A percentile compares a stretch with the other conserved stretches of the same genome.
Conservation (phyloP, 441 rosid species). For the Populus hybrid region DNA sequence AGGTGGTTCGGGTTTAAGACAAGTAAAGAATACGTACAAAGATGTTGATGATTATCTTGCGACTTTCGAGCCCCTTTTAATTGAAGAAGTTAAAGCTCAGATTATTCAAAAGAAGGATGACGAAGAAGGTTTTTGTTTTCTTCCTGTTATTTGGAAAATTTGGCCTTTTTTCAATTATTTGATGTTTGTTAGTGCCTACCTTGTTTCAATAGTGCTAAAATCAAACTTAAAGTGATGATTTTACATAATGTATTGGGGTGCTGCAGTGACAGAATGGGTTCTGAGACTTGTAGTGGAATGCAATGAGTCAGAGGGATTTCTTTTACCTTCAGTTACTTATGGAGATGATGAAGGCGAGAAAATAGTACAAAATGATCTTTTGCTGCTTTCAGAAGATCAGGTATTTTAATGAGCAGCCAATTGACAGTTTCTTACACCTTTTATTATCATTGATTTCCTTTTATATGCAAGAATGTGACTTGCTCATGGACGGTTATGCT, state of each 20-base stretch:
- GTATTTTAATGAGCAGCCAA: conserved; percentile 28
- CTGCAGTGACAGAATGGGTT: conserved; percentile 56
- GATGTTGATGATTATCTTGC: conserved; percentile 76
- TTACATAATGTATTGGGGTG: neutral
- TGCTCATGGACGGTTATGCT: neutral
- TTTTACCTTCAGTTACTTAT: conserved; percentile 54
- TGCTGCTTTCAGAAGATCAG: conserved; percentile 75
- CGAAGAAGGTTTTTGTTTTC: conserved; percentile 55
- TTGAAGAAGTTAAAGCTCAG: conserved; percentile 94
- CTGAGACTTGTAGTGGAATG: conserved; percentile 70
- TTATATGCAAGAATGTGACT: neutral
- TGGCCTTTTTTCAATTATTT: too few relatives aligned
- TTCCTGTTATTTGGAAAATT: neutral
- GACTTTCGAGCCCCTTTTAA: conserved; percentile 81
- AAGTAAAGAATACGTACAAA: conserved; percentile 63
- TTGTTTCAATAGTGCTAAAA: neutral
- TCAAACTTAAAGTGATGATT: neutral
- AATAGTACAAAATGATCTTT: conserved; percentile 72
- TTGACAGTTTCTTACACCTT: neutral
- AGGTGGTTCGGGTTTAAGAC: conserved; percentile 29
- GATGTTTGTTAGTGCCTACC: neutral
- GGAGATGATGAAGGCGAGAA: conserved; percentile 51
- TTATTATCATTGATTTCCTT: neutral
- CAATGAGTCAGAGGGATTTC: conserved; percentile 69
- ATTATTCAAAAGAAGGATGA: conserved; percentile 68